A percentile compares a stretch with the other conserved stretches of the same genome.
phyloP scores from a whole-genome alignment of 2,329 filamentous ascomycete genomes.

The Phyllosticta paracitricarpa region DNA sequence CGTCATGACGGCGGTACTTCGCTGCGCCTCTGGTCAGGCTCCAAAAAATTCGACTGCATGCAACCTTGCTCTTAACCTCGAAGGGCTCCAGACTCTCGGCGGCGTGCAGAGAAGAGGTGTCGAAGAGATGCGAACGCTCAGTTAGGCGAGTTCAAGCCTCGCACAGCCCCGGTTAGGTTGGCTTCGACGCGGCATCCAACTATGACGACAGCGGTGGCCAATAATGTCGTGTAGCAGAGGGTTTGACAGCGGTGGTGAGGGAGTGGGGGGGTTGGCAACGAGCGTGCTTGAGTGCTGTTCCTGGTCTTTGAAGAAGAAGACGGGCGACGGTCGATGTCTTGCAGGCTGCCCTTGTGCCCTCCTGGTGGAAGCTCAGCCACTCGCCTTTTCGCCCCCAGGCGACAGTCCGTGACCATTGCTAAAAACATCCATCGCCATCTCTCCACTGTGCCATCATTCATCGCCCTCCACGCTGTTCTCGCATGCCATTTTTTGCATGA shows the following conservation, averaged over 20 bases:
- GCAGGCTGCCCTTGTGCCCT: neutral
- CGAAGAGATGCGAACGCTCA: neutral
- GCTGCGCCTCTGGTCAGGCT: neutral
- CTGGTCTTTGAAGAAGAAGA: neutral
- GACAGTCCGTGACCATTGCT: too few species aligned
- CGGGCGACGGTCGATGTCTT: neutral
- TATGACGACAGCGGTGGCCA: constrained; percentile 4
- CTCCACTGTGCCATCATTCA: too few species aligned
- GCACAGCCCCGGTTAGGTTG: constrained; percentile 6
- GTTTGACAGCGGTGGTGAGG: neutral
- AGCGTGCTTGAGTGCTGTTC: neutral
- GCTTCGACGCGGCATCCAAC: constrained; percentile 1
- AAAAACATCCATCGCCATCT: too few species aligned
- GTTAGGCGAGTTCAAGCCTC: constrained; percentile 6
- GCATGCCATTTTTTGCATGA: too few species aligned
- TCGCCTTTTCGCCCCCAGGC: too few species aligned
- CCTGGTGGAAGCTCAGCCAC: neutral
- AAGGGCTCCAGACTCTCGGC: neutral
- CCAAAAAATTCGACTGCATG: neutral
- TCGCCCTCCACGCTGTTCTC: too few species aligned
- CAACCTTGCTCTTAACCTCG: neutral
- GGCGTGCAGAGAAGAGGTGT: neutral
- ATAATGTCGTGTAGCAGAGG: neutral
- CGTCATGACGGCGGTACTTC: neutral
- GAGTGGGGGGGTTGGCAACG: neutral